phyloP scores from a whole-genome alignment of 1,139 yeast species.

The Protomyces lactucae-debilis region DNA sequence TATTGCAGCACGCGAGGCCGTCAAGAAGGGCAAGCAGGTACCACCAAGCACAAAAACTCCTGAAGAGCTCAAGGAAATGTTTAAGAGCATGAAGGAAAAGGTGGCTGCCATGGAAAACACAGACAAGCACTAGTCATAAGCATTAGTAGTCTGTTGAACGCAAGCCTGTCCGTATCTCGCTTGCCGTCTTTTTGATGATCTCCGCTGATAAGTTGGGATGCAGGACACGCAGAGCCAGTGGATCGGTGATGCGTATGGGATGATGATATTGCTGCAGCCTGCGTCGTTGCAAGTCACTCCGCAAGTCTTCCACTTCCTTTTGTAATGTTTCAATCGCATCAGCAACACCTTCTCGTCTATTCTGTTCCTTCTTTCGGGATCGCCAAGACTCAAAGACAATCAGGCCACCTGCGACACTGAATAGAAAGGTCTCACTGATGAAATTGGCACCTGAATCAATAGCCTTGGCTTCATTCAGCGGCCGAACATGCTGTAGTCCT shows the following conservation, averaged over 20 bases:
- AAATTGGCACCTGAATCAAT: conserved; percentile 79
- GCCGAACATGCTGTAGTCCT: conserved; percentile 50
- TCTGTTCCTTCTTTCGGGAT: conserved; percentile 57
- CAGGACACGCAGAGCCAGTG: conserved; percentile 2
- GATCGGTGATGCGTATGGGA: conserved; percentile 3
- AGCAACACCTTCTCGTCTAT: conserved; percentile 22
- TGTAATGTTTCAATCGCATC: conserved; percentile 24
- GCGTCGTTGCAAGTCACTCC: neutral
- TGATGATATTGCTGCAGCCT: neutral
- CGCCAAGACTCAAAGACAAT: conserved; percentile 70
- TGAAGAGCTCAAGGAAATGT: conserved; percentile 15
- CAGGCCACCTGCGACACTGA: conserved; percentile 70
- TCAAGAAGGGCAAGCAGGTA: conserved; percentile 5
- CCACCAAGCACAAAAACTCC: conserved; percentile 27
- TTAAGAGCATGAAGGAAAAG: conserved; percentile 19
- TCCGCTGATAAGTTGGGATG: neutral
- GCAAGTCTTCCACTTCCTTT: conserved; percentile 17
- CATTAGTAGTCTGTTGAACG: conserved; percentile 8
- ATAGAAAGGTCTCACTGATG: conserved; percentile 70
- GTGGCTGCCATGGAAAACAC: conserved; percentile 21
- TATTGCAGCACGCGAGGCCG: conserved; percentile 20
- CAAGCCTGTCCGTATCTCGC: conserved; percentile 7
- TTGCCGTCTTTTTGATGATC: conserved; percentile 1
- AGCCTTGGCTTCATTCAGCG: conserved; percentile 78
- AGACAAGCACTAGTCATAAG: conserved; percentile 21